Evolutionary conservation across 2,329 filamentous ascomycete species (phyloP), one percentile per base, ranked within the genome.

Genomic region (Claviceps maximensis): DNA sequence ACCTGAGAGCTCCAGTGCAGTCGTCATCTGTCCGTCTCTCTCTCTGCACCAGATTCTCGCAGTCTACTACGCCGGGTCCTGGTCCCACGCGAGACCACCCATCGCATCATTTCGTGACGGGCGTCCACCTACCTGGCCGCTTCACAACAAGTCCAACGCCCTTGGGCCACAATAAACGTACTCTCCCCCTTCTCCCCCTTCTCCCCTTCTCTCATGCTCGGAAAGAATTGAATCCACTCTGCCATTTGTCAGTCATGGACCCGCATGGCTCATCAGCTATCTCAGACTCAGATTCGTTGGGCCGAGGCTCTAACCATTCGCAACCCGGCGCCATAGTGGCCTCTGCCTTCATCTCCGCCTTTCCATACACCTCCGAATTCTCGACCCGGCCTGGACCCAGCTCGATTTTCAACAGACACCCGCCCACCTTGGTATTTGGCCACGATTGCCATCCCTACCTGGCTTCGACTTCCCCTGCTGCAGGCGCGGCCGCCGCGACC

Each of bases 371-470:
- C 59, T 64, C 54, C 65, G 66, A 52, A 61, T 65, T 50, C 70
- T 68, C 58, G 73, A 71, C 47, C 41, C 55, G 48, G 41, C 46
- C 52, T 49, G 50, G 45, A 45, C 45, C 47, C 56, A 77, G 78
- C 61, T 75, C 78, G 3, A 76, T 82, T 21, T 63, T 63, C 53
- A 61, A 62, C 54, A 59, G 58, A 17, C 64, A 67, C 54, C 65
- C 63, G 44, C 58, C 63, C 38, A 65, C 65, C 53, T 63, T 62
- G 25, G 71, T 84, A 36, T 67, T 79, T 57, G 78, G 78, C 66
- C 71, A 69, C 57, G 65, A 68, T 59, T 70, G 71, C 58, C 68
- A 68, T 47, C 56, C 68, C 12, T 54, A 57, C 47, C 54, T 62
- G 42, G 56, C 56, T 27, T 46, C 56, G 25, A 45, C 48, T 19